phyloP scores from a whole-genome alignment of 129 eudicot genomes.

The Arctium lappa region DNA sequence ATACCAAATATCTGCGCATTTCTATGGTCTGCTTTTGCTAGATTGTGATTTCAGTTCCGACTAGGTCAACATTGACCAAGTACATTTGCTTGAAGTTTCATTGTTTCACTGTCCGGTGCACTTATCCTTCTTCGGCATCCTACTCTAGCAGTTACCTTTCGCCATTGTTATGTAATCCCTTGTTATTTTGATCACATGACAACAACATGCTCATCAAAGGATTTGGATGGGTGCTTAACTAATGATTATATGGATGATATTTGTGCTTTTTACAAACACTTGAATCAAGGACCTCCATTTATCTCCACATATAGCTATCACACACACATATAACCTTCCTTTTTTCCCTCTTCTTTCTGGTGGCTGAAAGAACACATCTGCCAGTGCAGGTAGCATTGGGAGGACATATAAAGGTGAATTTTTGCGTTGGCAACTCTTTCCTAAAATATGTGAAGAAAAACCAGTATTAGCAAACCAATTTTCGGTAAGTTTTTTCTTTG shows the following conservation, averaged over 20 bases:
- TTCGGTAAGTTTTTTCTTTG: constrained; percentile 63
- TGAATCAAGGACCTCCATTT: not conserved
- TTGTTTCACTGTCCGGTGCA: not conserved
- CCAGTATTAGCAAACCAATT: constrained; percentile 94
- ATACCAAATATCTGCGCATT: too few relatives aligned
- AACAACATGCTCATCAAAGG: not conserved
- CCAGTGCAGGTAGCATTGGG: constrained; percentile 98
- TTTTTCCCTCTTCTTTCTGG: constrained; percentile 5
- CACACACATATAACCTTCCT: not conserved
- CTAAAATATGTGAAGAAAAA: constrained; percentile 80
- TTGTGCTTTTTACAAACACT: not conserved
- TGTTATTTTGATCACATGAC: not conserved
- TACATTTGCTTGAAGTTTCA: not conserved
- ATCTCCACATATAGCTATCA: not conserved
- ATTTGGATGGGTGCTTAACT: not conserved
- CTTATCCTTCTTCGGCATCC: not conserved
- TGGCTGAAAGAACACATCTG: constrained; percentile 28
- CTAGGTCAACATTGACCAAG: not conserved
- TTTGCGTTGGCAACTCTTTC: constrained; percentile 91
- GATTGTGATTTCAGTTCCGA: not conserved
- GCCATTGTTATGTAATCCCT: not conserved
- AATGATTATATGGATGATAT: not conserved
- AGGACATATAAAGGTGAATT: constrained; percentile 95
- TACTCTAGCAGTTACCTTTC: not conserved
- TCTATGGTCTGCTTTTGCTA: too few relatives aligned